Percentiles rank a stretch among this genome's conserved stretches.
These are phyloP conservation scores for Chamaecrista fasciculata DNA, from an alignment of 306 rosid genomes.

Conservation along the genomic window DNA sequence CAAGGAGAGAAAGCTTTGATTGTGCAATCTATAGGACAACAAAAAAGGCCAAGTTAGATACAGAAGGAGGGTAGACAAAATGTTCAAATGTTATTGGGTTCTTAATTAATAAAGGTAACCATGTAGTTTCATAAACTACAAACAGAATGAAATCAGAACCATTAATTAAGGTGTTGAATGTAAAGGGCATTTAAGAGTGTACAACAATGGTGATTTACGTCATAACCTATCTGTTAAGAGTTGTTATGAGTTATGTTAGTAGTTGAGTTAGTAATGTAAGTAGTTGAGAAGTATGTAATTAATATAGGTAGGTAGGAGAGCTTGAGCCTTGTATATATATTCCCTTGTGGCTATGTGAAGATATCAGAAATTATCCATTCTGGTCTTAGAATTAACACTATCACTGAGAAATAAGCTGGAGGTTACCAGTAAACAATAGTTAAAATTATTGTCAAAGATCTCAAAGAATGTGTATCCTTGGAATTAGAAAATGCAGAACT, in stretches of 20 bases:
- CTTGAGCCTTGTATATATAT: no score
- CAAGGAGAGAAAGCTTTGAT: conserved; percentile 70
- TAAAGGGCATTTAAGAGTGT: conserved; percentile 6
- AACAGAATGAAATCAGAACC: conserved; percentile 14
- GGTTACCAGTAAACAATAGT: conserved; percentile 12
- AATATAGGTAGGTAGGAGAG: no score
- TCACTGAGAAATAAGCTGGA: conserved; percentile 15
- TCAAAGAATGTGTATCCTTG: neutral
- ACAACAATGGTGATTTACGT: conserved; percentile 3
- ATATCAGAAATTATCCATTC: no score
- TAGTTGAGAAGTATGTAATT: no score
- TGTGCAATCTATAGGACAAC: conserved; percentile 52
- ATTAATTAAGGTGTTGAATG: conserved; percentile 3
- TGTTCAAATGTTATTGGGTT: conserved; percentile 13
- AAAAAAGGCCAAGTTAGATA: conserved; percentile 29
- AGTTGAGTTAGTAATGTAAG: no score
- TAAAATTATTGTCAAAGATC: conserved; percentile 12
- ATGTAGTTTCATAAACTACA: neutral
- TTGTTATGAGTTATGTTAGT: no score
- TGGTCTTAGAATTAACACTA: no score
- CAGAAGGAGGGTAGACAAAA: neutral
- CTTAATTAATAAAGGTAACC: neutral
- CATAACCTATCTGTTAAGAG: no score
- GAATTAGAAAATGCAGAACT: conserved; percentile 37
- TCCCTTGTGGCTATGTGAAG: no score